phyloP scores from a whole-genome alignment of 179 eudicot species.

The Carnegiea gigantea region DNA sequence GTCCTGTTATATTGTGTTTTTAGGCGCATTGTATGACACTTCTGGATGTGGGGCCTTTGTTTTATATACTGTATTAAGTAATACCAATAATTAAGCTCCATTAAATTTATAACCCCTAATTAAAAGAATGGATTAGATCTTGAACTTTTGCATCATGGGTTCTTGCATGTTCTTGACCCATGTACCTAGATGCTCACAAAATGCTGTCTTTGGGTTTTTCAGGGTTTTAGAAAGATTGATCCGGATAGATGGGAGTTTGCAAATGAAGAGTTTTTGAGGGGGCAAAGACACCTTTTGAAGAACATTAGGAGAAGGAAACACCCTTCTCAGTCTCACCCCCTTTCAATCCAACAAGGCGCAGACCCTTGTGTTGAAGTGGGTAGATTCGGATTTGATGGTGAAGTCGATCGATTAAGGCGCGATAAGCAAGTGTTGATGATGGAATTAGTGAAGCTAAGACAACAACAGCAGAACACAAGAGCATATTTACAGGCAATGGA shows the following conservation, averaged over 20 bases:
- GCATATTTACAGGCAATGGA: conserved; percentile 72
- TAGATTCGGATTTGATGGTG: conserved; percentile 55
- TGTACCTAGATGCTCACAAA: conserved; percentile 1
- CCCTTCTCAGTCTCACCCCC: conserved; percentile 29
- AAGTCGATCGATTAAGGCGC: conserved; percentile 58
- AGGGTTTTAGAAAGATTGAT: conserved; percentile 96
- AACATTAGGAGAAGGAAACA: conserved; percentile 68
- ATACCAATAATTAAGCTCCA: conserved; percentile 8
- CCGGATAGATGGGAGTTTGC: conserved; percentile 94
- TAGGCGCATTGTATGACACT: conserved; percentile 6
- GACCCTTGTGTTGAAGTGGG: conserved; percentile 62
- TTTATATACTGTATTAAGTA: background rate
- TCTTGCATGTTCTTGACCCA: background rate
- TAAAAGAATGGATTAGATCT: background rate
- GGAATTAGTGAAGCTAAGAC: conserved; percentile 79
- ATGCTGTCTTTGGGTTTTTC: conserved; percentile 21
- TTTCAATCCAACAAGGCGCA: conserved; percentile 38
- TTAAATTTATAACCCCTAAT: background rate
- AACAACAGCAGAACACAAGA: conserved; percentile 65
- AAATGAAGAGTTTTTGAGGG: conserved; percentile 69
- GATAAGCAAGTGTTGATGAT: conserved; percentile 64
- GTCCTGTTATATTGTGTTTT: conserved; percentile 20
- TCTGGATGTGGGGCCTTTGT: conserved; percentile 21
- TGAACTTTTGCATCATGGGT: background rate
- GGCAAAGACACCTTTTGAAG: conserved; percentile 68